Percentiles rank a stretch among this genome's conserved stretches.
Evolutionary conservation across 2,329 filamentous ascomycete species (phyloP).

Genomic region (Aspergillus glaucus): DNA sequence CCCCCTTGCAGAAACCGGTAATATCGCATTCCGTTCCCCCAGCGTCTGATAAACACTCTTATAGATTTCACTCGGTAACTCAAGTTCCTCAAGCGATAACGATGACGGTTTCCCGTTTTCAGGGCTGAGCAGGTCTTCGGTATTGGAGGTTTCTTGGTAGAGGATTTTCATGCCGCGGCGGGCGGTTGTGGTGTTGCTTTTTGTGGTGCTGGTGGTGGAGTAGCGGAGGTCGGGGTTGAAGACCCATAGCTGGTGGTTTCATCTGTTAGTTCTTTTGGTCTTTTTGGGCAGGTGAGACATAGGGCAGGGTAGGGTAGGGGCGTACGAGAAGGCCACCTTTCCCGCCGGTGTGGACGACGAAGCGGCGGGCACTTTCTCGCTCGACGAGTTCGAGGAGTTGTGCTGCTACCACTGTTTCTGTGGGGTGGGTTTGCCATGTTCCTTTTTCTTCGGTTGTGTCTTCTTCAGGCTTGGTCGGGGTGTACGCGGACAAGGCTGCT

Average conservation of each 20-base stretch:
- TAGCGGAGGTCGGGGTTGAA: conserved; percentile 56
- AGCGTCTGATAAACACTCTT: conserved; percentile 32
- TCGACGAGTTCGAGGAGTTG: conserved; percentile 53
- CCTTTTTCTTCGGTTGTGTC: conserved; percentile 21
- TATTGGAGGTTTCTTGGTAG: conserved; percentile 37
- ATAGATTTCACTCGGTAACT: conserved; percentile 33
- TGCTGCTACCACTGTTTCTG: conserved; percentile 44
- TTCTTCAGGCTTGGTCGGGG: conserved; percentile 21
- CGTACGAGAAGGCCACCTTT: conserved; percentile 34
- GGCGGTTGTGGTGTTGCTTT: conserved; percentile 29
- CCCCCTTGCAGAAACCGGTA: conserved; percentile 45
- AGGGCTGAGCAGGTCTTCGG: conserved; percentile 29
- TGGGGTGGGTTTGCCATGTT: conserved; percentile 25
- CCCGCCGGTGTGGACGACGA: conserved; percentile 41
- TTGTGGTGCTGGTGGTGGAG: conserved; percentile 39
- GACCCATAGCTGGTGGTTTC: conserved; percentile 46
- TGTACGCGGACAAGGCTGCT: conserved; percentile 33
- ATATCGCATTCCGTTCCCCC: conserved; percentile 33
- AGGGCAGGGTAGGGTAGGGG: not conserved
- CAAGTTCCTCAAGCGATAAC: conserved; percentile 46
- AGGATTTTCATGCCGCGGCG: conserved; percentile 54
- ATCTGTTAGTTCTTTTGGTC: not conserved
- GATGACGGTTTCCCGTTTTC: conserved; percentile 32
- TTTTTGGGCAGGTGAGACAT: not conserved
- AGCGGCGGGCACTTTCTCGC: conserved; percentile 50